Base-by-base conservation (phyloP, 495 filamentous ascomycete species). In the Bacidia gigantensis region DNA sequence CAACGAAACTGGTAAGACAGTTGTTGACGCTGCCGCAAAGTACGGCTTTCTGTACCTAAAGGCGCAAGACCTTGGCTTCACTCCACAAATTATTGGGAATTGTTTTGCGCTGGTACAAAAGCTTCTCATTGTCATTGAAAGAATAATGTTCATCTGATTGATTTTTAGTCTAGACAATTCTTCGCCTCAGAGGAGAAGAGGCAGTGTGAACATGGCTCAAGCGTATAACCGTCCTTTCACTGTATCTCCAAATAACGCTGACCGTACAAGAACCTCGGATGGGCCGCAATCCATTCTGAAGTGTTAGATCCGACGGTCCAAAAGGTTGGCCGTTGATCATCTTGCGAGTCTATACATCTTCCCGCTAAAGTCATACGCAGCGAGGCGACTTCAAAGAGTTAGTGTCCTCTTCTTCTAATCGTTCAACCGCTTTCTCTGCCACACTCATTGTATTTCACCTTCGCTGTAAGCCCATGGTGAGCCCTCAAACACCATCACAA, bases 361-460 rank as follows among this genome's bases (percentile, higher is more conserved):
- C 41, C 9, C 5, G 20, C 41, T 44, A 39, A 17, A 41, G 41
- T n/a, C n/a, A n/a, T 26, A 11, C 23, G 40, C 59, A 89, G 86
- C 77, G 80, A 18, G 90, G 89, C 14, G 90, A 97, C 59, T 88
- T 89, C 62, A 96, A 96, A 74, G 89, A 95, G 89, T 93, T 70
- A 60, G 69, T 47, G 42, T 41, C 21, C n/a, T n/a, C n/a, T n/a
- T n/a, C n/a, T n/a, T n/a, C n/a, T n/a, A n/a, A n/a, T n/a, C n/a
- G n/a, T n/a, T n/a, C n/a, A n/a, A n/a, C n/a, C n/a, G n/a, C n/a
- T n/a, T n/a, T n/a, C n/a, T n/a, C n/a, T n/a, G n/a, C n/a, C n/a
- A n/a, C n/a, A n/a, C n/a, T n/a, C n/a, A n/a, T n/a, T n/a, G n/a
- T n/a, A n/a, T n/a, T n/a, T n/a, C n/a, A n/a, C n/a, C n/a, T n/a